Evolutionary conservation across 352 stramenopile species (phyloP).

Genomic region (Poterioochromonas sp.): DNA sequence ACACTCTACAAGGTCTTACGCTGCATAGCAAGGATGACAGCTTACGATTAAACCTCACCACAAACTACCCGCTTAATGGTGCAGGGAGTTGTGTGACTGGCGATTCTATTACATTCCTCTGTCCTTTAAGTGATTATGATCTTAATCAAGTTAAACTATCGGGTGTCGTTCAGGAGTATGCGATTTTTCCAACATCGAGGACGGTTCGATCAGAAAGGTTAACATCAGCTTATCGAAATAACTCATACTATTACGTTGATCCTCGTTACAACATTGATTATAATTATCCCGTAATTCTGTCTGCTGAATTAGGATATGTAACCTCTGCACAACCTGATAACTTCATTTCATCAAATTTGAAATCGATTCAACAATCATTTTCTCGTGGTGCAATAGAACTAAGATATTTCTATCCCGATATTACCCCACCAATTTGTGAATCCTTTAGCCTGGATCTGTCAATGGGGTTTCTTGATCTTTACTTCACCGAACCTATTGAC

Average conservation of each 20-base stretch:
- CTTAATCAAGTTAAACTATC: background rate
- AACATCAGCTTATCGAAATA: background rate
- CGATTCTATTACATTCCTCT: background rate
- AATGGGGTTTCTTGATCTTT: background rate
- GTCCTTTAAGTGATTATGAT: background rate
- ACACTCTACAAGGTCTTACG: background rate
- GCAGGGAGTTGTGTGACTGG: background rate
- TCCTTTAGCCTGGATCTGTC: slow-evolving; percentile 21
- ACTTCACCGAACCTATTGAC: slow-evolving; percentile 19
- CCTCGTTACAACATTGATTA: background rate
- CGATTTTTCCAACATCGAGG: no score
- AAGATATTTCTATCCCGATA: background rate
- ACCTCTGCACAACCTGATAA: background rate
- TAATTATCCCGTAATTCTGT: background rate
- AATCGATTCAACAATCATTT: no score
- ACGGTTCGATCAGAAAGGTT: no score
- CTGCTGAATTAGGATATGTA: background rate
- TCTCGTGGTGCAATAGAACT: background rate
- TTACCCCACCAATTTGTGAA: background rate
- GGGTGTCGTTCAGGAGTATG: no score
- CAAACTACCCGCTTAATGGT: background rate
- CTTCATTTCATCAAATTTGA: background rate
- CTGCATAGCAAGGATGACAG: background rate
- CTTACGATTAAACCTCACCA: background rate
- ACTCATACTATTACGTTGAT: background rate